A percentile compares a stretch with the other conserved stretches of the same genome.
Evolutionary conservation across 2,329 filamentous ascomycete species (phyloP).

Genomic region (Thyridium curvatum): DNA sequence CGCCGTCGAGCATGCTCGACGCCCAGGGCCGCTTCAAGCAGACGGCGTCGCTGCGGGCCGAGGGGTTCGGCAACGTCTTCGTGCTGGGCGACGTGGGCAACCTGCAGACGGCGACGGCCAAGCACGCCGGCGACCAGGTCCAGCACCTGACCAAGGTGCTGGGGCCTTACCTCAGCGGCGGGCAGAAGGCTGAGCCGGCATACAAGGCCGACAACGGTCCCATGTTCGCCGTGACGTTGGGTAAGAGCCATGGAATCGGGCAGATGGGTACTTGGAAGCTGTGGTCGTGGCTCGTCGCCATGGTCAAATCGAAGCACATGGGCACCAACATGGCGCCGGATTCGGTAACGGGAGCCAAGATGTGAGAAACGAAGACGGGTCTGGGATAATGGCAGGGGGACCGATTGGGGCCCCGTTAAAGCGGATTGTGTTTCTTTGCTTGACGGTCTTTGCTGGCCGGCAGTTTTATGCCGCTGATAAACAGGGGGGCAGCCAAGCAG

Average conservation of each 20-base stretch:
- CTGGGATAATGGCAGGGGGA: no score
- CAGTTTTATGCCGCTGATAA: no score
- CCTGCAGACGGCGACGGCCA: conserved; percentile 13
- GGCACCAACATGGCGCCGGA: conserved; percentile 12
- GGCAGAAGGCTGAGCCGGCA: conserved; percentile 2
- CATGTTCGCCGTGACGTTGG: conserved; percentile 14
- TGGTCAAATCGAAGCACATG: conserved; percentile 14
- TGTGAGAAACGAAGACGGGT: no score
- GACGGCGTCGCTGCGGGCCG: conserved; percentile 14
- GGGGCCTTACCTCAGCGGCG: conserved; percentile 11
- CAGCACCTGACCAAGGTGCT: conserved; percentile 14
- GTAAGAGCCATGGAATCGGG: conserved; percentile 16
- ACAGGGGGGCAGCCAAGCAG: no score
- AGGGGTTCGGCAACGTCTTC: conserved; percentile 19
- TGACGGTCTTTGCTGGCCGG: no score
- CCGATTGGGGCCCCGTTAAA: no score
- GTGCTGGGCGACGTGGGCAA: conserved; percentile 20
- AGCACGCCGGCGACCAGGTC: conserved; percentile 15
- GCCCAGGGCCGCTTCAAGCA: conserved; percentile 14
- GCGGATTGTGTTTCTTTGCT: no score
- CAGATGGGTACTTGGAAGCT: conserved; percentile 16
- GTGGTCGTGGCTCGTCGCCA: conserved; percentile 13
- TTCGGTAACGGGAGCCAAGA: conserved; percentile 2
- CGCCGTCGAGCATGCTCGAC: conserved; percentile 18
- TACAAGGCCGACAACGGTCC: conserved; percentile 11